Evolutionary conservation across 192 early-diverging fungal genomes (phyloP), one percentile per base, ranked within the genome.

Genomic region (Haplosporangium gracile): DNA sequence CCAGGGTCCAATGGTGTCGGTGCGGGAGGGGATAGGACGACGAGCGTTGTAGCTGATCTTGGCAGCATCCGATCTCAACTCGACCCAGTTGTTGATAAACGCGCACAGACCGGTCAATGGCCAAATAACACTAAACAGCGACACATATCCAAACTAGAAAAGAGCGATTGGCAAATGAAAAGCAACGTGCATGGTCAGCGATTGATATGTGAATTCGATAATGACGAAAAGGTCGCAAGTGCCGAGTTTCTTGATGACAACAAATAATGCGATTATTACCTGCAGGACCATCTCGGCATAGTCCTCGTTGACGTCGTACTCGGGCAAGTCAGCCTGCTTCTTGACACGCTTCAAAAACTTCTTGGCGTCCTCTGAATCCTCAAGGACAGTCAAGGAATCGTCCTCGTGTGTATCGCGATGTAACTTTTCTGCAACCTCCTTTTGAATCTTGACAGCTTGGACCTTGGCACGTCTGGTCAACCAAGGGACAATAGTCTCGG

Each of bases 261-360:
- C 13, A 68, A 49, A 65, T 2, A 0, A 29, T 32, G 8, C 8
- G 0, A 11, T 63, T 7, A 36, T 70, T 88, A 95, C 92, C 92
- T 98, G 97, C 78, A 95, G 93, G 75, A 95, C 93, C 96, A 99
- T 96, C 87, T 99, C 97, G 45, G 94, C 93, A 83, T 98, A 98
- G 84, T 99, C 97, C 71, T 92, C 93, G 72, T 95, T 97, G 69
- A 96, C 93, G 79, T 95, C 93, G 82, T 99, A 98, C 43, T 89
- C 93, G 16, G 95, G 94, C 72, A 95, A 87, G 10, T 80, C 91
- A 24, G 91, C 90, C 76, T 96, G 93, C 42, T 89, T 91, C 69
- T 88, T 72, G 16, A 94, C 90, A 38, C 86, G 88, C 43, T 93
- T 83, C 77, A 94, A 81, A 47, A 94, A 93, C 16, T 49, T 38